Base-by-base conservation (phyloP, 2,329 filamentous ascomycete genomes). In the Penicillium sp. region DNA sequence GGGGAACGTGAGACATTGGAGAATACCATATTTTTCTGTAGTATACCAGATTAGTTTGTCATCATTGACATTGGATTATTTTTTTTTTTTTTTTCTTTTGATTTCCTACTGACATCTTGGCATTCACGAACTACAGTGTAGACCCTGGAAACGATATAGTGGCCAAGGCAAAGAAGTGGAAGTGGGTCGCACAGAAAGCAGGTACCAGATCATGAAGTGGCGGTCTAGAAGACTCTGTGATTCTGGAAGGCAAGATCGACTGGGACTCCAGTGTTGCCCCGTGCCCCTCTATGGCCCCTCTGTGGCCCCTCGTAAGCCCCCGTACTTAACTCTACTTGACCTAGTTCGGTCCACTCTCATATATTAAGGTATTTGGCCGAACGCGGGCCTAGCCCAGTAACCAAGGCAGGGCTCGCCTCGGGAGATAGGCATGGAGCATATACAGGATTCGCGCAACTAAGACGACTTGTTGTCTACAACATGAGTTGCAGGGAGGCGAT, bases 21-120 rank as follows among this genome's bases (percentile, higher is more conserved):
- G 49, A 56, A 53, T 31, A 46, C 33, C 11, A 51, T 53, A 51
- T 53, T 29, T 60, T 55, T 58, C 54, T 58, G 58, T 58, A 58
- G 58, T 59, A 59, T 61, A 64, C 55, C 56, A 35, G 46, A 48
- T 3, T 48, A 48, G 46, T 48, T 48, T 47, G 26, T 47, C 45
- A 47, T n/a, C n/a, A 47, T 31, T 22, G 19, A 41, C 39, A 41
- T 10, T 13, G n/a, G 3, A n/a, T 39, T 39, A 39, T 19, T 9
- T 9, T 22, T 13, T 22, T 22, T 19, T 10, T 9, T 22, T 13
- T 22, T 22, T 22, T 13, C 14, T 22, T 22, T 22, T 41, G 8
- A 2, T 39, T 13, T 10, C 19, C 19, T 5, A 22, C 14, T 13
- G 39, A 19, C 39, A 41, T 21, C 19, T 41, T 41, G 6, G 39